Evolutionary conservation across 73 alveolate species (phyloP), one percentile per base, ranked within the genome.

Genomic region (Diophrys appendiculata): DNA sequence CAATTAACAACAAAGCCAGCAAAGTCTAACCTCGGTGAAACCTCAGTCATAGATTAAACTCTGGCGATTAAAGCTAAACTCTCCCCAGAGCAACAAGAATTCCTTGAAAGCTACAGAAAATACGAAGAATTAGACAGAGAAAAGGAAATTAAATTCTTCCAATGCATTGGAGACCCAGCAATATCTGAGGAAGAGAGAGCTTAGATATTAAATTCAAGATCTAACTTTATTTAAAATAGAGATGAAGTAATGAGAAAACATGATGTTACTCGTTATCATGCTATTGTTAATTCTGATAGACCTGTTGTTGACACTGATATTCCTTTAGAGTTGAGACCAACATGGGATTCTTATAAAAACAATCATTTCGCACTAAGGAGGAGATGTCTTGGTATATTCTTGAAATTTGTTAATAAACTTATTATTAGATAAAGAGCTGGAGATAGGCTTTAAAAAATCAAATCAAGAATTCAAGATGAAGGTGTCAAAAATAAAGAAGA

Each of bases 141-240:
- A 78, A 95, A 95, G 77, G 99, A 95, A 76, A 90, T 95, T 75
- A 95, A 95, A 81, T 92, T 93, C 89, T 93, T 92, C 70, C 75
- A 90, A 70, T 92, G 97, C 77, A 76, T 95, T 31, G 99, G 99
- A 53, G 94, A 95, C 81, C 98, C 96, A 24, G 96, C 95, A 24
- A 91, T 92, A 68, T 80, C 93, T 26, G 91, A 84, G 52, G 85
- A 87, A 56, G 88, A 78, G 70, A 69, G 76, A 3, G 68, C 33
- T 0, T 5, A 30, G 3, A 53, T 78, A 2, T 29, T 33, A 67
- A 64, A 60, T 52, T 72, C 25, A 29, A 69, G 93, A 73, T 35
- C 25, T 0, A 29, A 33, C n/a, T 52, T 70, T 54, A 72, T 52
- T n/a, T 76, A 70, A 2, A 60, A 77, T 30, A 89, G 81, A 34